phyloP scores from a whole-genome alignment of 2,329 filamentous ascomycete species.

The Waltergamsia citrina region DNA sequence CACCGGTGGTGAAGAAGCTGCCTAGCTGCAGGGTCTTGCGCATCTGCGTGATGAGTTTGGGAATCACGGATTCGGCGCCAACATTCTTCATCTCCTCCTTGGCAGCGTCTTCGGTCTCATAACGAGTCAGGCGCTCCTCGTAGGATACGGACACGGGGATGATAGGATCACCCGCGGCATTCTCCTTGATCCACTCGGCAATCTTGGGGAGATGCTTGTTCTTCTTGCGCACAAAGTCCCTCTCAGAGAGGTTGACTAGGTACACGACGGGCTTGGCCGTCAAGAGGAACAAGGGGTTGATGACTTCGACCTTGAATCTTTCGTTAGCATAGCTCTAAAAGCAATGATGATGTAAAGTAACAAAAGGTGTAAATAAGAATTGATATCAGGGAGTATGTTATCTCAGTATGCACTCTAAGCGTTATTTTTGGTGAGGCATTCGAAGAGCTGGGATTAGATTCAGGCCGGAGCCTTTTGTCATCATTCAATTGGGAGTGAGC shows the following conservation, averaged over 20 bases:
- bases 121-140: constrained; percentile 81
- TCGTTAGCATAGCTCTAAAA: constrained; percentile 10
- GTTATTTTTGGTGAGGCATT: constrained; percentile 69
- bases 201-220: constrained; percentile 97
- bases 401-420: constrained; percentile 78
- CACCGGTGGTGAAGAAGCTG: constrained; percentile 94
- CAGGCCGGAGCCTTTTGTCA: constrained; percentile 98
- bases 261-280: constrained; percentile 96
- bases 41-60: constrained; percentile 90
- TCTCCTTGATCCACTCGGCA: constrained; percentile 88
- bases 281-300: constrained; percentile 92
- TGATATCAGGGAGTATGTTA: constrained; percentile 62
- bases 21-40: constrained; percentile 81
- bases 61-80: constrained; percentile 77
- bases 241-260: constrained; percentile 94
- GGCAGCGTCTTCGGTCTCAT: constrained; percentile 68
- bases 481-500: constrained; percentile 47
- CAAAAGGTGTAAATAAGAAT: constrained; percentile 8
- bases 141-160: constrained; percentile 89
- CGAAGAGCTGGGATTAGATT: constrained; percentile 99
- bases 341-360: neutral
- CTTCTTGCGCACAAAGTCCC: constrained; percentile 96
- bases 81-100: constrained; percentile 83
- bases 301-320: constrained; percentile 73
- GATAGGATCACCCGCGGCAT: constrained; percentile 80